These are phyloP conservation scores for Corrigiola litoralis DNA, from an alignment of 179 eudicot species.

Conservation along the genomic window DNA sequence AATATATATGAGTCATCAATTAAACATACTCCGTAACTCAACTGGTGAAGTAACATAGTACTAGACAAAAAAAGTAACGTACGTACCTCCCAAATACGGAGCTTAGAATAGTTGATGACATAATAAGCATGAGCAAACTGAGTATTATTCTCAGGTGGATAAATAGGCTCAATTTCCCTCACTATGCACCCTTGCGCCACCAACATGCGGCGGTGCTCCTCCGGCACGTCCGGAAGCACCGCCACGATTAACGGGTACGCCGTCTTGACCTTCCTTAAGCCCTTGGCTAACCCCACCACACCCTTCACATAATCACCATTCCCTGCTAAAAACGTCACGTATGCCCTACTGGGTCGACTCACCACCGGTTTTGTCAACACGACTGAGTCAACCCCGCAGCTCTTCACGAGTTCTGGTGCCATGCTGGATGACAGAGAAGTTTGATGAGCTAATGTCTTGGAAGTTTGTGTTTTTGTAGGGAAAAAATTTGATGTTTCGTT, in stretches of 20 bases:
- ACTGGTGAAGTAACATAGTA: no score
- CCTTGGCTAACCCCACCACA: constrained; percentile 63
- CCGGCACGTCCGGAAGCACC: constrained; percentile 61
- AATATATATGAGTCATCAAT: no score
- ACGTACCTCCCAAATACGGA: constrained; percentile 66
- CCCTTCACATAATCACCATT: constrained; percentile 75
- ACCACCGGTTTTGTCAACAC: background rate
- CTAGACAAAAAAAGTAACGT: background rate
- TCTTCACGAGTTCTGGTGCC: constrained; percentile 37
- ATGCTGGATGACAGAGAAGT: constrained; percentile 10
- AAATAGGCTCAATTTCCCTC: constrained; percentile 46
- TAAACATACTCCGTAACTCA: no score
- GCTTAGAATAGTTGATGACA: constrained; percentile 69
- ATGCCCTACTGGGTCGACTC: constrained; percentile 32
- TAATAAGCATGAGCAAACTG: constrained; percentile 52
- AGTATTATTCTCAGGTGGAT: constrained; percentile 47
- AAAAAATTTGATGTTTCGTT: background rate
- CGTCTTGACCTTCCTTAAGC: constrained; percentile 47
- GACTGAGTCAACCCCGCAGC: constrained; percentile 4
- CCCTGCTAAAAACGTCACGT: constrained; percentile 72
- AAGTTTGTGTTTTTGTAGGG: background rate
- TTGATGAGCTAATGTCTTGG: background rate
- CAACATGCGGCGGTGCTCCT: constrained; percentile 51
- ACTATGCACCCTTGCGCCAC: constrained; percentile 52
- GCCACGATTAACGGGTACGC: constrained; percentile 63